These are phyloP conservation scores for Globisporangium camurandrum DNA, from an alignment of 352 stramenopile species.

Conservation along the genomic window DNA sequence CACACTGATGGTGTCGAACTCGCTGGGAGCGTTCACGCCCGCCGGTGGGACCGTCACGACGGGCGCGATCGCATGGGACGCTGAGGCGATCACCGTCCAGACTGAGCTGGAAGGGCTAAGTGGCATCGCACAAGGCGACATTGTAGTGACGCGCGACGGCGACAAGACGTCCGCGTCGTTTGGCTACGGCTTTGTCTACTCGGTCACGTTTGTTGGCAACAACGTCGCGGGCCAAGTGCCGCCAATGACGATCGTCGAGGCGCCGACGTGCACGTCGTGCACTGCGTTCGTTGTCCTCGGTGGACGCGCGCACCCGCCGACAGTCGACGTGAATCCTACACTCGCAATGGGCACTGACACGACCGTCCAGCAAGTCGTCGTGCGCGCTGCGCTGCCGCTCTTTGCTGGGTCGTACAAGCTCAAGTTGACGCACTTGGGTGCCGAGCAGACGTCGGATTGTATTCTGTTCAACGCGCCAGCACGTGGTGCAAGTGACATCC, in stretches of 20 bases:
- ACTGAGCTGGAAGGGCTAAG: conserved; percentile 22
- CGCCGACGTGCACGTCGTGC: conserved; percentile 14
- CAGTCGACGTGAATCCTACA: conserved; percentile 24
- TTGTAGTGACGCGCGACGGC: conserved; percentile 69
- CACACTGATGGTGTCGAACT: conserved; percentile 19
- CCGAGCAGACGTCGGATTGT: conserved; percentile 24
- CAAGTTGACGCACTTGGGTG: conserved; percentile 33
- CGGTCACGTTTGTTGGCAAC: conserved; percentile 73
- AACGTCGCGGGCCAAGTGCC: conserved; percentile 54
- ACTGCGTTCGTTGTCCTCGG: conserved; percentile 34
- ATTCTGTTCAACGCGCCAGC: conserved; percentile 59
- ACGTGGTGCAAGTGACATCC: conserved; percentile 22
- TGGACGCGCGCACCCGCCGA: conserved; percentile 21
- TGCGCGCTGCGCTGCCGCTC: conserved; percentile 42
- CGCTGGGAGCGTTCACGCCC: conserved; percentile 17
- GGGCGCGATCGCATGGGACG: conserved; percentile 31
- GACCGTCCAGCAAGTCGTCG: conserved; percentile 55
- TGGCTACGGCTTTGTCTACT: conserved; percentile 59
- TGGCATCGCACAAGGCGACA: conserved; percentile 30
- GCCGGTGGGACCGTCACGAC: conserved; percentile 18
- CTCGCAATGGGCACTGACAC: conserved; percentile 73
- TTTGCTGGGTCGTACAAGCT: conserved; percentile 51
- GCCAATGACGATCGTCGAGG: conserved; percentile 18
- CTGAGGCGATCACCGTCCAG: conserved; percentile 23
- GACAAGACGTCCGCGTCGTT: conserved; percentile 47